Percentiles rank a stretch among this genome's conserved stretches.
Evolutionary conservation across 495 filamentous ascomycete species (phyloP).

Genomic region (Penicillium samsonianum): DNA sequence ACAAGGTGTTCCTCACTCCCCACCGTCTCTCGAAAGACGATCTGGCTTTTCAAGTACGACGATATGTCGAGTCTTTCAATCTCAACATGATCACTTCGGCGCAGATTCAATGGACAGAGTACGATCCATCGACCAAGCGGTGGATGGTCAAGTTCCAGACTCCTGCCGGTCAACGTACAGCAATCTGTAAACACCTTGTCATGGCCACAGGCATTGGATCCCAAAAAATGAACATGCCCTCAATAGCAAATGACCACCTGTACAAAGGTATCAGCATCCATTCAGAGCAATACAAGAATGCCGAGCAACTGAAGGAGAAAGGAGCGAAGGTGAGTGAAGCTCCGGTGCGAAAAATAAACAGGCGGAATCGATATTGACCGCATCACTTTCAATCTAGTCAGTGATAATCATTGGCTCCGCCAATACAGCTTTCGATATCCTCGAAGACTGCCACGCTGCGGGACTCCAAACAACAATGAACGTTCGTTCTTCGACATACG

Average conservation of each 20-base stretch:
- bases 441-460: conserved; percentile 43
- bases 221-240: conserved; percentile 31
- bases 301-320: conserved; percentile 13
- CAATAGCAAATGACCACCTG: conserved; percentile 22
- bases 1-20: conserved; percentile 22
- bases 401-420: conserved; percentile 47
- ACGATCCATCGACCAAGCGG: conserved; percentile 19
- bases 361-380: not conserved
- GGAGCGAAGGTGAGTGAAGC: conserved; percentile 15
- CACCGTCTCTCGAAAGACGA: conserved; percentile 40
- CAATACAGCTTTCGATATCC: conserved; percentile 51
- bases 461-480: conserved; percentile 43
- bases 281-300: conserved; percentile 36
- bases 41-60: conserved; percentile 35
- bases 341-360: too few species aligned
- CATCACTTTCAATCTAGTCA: conserved; percentile 21
- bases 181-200: conserved; percentile 29
- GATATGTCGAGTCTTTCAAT: conserved; percentile 37
- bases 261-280: conserved; percentile 41
- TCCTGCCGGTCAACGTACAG: conserved; percentile 14
- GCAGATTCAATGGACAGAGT: conserved; percentile 30
- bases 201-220: conserved; percentile 36
- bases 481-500: conserved; percentile 36
- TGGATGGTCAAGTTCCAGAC: conserved; percentile 34
- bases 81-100: conserved; percentile 36